These are phyloP conservation scores for Stemphylium beticola DNA, from an alignment of 2,329 filamentous ascomycete genomes.

Conservation along the genomic window DNA sequence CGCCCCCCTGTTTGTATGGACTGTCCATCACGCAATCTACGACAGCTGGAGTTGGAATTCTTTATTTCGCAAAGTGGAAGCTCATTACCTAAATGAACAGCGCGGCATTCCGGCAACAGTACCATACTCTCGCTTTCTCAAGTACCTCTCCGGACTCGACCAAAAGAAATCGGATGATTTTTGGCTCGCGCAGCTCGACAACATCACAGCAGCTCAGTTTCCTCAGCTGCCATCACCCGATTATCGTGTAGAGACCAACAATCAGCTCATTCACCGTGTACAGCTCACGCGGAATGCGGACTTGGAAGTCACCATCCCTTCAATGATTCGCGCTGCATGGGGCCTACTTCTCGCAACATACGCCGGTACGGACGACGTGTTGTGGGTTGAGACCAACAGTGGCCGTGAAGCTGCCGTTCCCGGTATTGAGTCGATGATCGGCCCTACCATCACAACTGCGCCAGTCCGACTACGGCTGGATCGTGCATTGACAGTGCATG, in stretches of 20 bases:
- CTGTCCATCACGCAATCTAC: conserved; percentile 47
- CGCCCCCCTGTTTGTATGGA: conserved; percentile 41
- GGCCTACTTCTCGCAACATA: conserved; percentile 54
- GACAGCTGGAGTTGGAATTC: conserved; percentile 45
- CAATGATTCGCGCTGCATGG: conserved; percentile 54
- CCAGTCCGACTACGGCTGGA: conserved; percentile 52
- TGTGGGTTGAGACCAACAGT: conserved; percentile 54
- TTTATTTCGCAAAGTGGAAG: conserved; percentile 35
- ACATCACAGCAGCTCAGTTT: conserved; percentile 37
- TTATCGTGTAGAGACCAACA: conserved; percentile 40
- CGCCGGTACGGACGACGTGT: conserved; percentile 55
- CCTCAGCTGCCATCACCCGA: conserved; percentile 41
- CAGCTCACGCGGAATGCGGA: conserved; percentile 25
- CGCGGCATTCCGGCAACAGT: conserved; percentile 19
- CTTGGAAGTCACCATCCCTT: conserved; percentile 44
- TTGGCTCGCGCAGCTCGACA: conserved; percentile 37
- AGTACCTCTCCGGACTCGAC: conserved; percentile 36
- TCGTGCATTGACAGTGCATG: conserved; percentile 27
- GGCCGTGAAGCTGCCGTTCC: conserved; percentile 45
- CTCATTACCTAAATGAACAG: conserved; percentile 23
- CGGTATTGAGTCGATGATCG: conserved; percentile 49
- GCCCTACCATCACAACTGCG: conserved; percentile 51
- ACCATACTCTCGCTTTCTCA: conserved; percentile 43
- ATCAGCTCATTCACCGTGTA: conserved; percentile 30
- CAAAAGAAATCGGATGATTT: conserved; percentile 35